A percentile compares a stretch with the other conserved stretches of the same genome.
Evolutionary conservation across 1,284 basidiomycete species (phyloP).

Genomic region (Ustilago hordei): DNA sequence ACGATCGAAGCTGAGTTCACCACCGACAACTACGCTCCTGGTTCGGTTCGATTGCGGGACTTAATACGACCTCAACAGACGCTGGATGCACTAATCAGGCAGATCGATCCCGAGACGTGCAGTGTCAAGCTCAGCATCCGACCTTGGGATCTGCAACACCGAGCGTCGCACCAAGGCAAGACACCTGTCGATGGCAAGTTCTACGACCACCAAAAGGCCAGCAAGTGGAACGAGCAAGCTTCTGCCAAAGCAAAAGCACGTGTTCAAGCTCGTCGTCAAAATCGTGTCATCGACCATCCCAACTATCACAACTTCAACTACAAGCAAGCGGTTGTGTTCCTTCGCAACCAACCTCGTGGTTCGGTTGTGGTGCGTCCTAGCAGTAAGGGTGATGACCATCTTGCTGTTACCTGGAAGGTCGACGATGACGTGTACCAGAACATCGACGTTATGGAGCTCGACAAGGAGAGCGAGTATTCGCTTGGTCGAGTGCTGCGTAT

Average conservation of each 20-base stretch:
- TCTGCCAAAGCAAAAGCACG: conserved; percentile 86
- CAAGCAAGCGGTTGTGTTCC: conserved; percentile 86
- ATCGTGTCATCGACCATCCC: conserved; percentile 92
- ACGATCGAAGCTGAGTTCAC: conserved; percentile 61
- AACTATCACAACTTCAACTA: conserved; percentile 98
- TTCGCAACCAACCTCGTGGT: conserved; percentile 87
- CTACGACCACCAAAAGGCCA: conserved; percentile 78
- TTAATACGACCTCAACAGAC: conserved; percentile 76
- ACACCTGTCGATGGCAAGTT: conserved; percentile 76
- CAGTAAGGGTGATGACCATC: conserved; percentile 90
- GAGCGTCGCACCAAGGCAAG: conserved; percentile 77
- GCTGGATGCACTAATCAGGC: conserved; percentile 83
- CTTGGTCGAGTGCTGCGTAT: conserved; percentile 81
- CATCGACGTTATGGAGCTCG: conserved; percentile 89
- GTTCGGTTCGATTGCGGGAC: conserved; percentile 52
- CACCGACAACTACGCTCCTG: conserved; percentile 53
- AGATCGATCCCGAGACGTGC: conserved; percentile 77
- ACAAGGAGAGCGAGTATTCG: conserved; percentile 77
- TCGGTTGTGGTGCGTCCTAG: conserved; percentile 86
- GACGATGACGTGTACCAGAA: conserved; percentile 97
- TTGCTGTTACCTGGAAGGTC: conserved; percentile 99
- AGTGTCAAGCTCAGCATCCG: conserved; percentile 83
- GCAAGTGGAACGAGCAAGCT: conserved; percentile 79
- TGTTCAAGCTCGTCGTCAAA: conserved; percentile 75
- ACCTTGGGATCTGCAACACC: conserved; percentile 77